Base-by-base conservation (phyloP, 2,329 filamentous ascomycete genomes). In the Leptodontidium sp. region DNA sequence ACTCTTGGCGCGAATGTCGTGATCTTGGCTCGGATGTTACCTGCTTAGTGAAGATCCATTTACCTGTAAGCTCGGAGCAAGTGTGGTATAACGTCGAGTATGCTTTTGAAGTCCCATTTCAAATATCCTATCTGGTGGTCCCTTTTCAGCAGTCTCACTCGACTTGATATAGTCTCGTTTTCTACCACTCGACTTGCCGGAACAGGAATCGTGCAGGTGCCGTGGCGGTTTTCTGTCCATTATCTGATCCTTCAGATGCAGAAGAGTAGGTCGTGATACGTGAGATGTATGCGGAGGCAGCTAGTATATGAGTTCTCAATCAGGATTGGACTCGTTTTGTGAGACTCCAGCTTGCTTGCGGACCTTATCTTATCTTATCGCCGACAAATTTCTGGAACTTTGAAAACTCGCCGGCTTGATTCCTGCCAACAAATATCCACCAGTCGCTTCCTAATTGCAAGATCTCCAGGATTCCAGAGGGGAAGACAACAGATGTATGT, bases 401-500 rank as follows among this genome's bases (percentile, higher is more conserved):
- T 17, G 32, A 21, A 47, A 61, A 29, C 40, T 47, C 58, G 58
- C 38, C 3, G 7, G 12, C 26, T 11, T 24, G 14, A 32, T 24
- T 11, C 17, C 21, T 6, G 32, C 4, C 4, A 55, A 43, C 55
- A n/a, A 40, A 38, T 29, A 38, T 29, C 52, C 55, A 53, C 7
- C n/a, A 21, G 24, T 12, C 11, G 26, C 11, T 52, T 52, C 45
- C 38, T 32, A 40, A 21, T 24, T 58, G 32, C 35, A 11, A 40
- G 55, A n/a, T 40, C 43, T 29, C 43, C 26, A 52, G n/a, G 47
- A 49, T 12, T 7, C 5, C 11, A 29, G 14, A 17, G 21, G 45
- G 35, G 17, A 38, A 47, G n/a, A 43, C 50, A 63, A 50, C 69
- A 73, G 69, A 72, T 89, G 87, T 81, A 91, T 91, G 88, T 89